phyloP scores from a whole-genome alignment of 1,284 basidiomycete species.

The Macrocybe sp. region DNA sequence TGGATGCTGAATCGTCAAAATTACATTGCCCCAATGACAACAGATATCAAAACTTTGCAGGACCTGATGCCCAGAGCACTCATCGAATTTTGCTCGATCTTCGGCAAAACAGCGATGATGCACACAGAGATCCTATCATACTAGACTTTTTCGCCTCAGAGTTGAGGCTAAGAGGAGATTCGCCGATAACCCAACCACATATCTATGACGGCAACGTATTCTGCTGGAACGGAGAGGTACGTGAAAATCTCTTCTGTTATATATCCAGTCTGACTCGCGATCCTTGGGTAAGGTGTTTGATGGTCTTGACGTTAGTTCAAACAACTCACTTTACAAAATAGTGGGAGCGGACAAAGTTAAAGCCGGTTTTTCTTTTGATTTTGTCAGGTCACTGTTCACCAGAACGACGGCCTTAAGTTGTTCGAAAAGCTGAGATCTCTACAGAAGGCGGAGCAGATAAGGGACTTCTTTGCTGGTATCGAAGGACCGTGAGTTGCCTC shows the following conservation, averaged over 20 bases:
- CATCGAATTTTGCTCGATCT: slow-evolving; percentile 9
- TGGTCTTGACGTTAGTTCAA: slow-evolving; percentile 53
- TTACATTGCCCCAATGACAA: slow-evolving; percentile 3
- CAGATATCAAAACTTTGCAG: slow-evolving; percentile 26
- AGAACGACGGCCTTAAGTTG: slow-evolving; percentile 79
- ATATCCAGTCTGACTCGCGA: not conserved
- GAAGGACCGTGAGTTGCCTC: slow-evolving; percentile 80
- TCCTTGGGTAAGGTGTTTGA: slow-evolving; percentile 59
- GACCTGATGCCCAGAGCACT: slow-evolving; percentile 55
- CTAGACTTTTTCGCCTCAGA: slow-evolving; percentile 73
- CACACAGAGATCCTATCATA: slow-evolving; percentile 10
- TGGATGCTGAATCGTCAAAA: slow-evolving; percentile 10
- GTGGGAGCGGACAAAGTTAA: too few relatives aligned
- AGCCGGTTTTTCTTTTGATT: not conserved
- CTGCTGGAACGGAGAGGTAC: slow-evolving; percentile 90
- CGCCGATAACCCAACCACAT: slow-evolving; percentile 72
- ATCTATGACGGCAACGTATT: slow-evolving; percentile 52
- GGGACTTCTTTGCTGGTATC: slow-evolving; percentile 52
- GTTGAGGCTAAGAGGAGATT: slow-evolving; percentile 68
- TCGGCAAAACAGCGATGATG: not conserved
- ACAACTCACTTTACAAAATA: too few relatives aligned
- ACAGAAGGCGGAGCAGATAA: slow-evolving; percentile 38
- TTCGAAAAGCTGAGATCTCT: slow-evolving; percentile 45
- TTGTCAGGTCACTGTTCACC: slow-evolving; percentile 41
- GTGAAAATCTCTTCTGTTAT: slow-evolving; percentile 15